A percentile compares a stretch with the other conserved stretches of the same genome.
Conservation (phyloP, 2,329 filamentous ascomycete species). For the Fusarium protoensiforme region DNA sequence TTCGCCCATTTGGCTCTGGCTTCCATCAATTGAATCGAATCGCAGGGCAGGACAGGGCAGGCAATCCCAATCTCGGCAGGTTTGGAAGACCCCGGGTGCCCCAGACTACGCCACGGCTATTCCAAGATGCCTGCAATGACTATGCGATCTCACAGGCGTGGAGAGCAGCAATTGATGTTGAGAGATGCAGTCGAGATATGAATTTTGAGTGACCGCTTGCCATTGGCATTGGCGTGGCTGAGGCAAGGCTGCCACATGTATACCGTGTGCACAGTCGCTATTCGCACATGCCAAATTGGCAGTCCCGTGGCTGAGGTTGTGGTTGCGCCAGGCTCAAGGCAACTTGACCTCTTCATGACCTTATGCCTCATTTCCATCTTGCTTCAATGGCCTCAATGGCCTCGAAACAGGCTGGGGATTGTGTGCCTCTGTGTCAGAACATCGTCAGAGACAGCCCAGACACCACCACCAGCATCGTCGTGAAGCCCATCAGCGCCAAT, state of each 20-base stretch:
- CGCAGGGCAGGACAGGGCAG: background rate
- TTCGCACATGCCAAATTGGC: constrained; percentile 14
- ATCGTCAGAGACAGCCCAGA: background rate
- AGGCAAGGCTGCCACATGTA: constrained; percentile 15
- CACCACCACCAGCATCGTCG: background rate
- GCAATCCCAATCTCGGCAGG: constrained; percentile 32
- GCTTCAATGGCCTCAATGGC: constrained; percentile 1
- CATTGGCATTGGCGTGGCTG: constrained; percentile 12
- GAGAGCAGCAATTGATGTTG: background rate
- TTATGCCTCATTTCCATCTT: background rate
- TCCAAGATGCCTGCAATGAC: background rate
- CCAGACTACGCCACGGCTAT: constrained; percentile 23
- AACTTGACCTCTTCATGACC: constrained; percentile 36
- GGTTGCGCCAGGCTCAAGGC: background rate
- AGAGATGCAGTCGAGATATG: background rate
- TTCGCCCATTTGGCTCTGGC: constrained; percentile 28
- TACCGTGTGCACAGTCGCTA: constrained; percentile 15
- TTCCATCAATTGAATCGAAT: background rate
- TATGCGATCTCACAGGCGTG: background rate
- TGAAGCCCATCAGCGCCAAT: background rate
- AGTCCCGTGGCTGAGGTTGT: constrained; percentile 18
- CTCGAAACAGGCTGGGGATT: background rate
- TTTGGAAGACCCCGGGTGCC: constrained; percentile 25
- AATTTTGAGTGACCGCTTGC: background rate
- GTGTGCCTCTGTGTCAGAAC: background rate